A percentile compares a stretch with the other conserved stretches of the same genome.
These are phyloP conservation scores for Neonectria ditissima DNA, from an alignment of 2,329 filamentous ascomycete genomes.

Conservation along the genomic window DNA sequence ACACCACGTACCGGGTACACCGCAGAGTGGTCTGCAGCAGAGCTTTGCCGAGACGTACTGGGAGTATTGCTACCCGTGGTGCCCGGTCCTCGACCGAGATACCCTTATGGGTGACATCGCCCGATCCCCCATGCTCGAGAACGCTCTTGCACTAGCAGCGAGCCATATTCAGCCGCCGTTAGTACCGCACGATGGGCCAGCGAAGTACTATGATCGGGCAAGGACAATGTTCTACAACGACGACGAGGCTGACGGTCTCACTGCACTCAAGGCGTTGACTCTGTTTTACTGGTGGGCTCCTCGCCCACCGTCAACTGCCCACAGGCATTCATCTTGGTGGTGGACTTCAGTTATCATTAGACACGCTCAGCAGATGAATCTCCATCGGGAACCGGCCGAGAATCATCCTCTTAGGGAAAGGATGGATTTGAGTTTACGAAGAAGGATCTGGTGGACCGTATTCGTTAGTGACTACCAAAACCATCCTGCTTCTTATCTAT, in stretches of 20 bases:
- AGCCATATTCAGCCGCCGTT: constrained; percentile 57
- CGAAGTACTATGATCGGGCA: constrained; percentile 55
- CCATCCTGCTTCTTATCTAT: background rate
- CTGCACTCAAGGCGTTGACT: constrained; percentile 51
- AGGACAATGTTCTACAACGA: constrained; percentile 55
- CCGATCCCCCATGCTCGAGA: constrained; percentile 50
- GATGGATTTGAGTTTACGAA: constrained; percentile 28
- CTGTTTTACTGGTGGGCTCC: constrained; percentile 61
- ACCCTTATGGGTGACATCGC: constrained; percentile 47
- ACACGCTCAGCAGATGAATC: constrained; percentile 57
- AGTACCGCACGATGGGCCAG: constrained; percentile 53
- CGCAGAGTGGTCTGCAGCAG: constrained; percentile 48
- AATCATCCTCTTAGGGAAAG: constrained; percentile 33
- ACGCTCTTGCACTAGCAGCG: constrained; percentile 54
- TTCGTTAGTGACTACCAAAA: constrained; percentile 29
- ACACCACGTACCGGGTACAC: constrained; percentile 31
- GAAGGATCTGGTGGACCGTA: constrained; percentile 38
- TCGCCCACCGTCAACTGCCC: constrained; percentile 51
- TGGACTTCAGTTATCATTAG: constrained; percentile 58
- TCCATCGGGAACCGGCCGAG: constrained; percentile 53
- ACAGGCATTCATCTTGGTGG: constrained; percentile 58
- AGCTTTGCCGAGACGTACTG: constrained; percentile 57
- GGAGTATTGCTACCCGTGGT: constrained; percentile 57
- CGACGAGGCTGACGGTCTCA: constrained; percentile 53
- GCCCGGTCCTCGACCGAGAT: constrained; percentile 53